A percentile compares a stretch with the other conserved stretches of the same genome.
Conservation (phyloP, 441 rosid species). For the Erodium texanum region DNA sequence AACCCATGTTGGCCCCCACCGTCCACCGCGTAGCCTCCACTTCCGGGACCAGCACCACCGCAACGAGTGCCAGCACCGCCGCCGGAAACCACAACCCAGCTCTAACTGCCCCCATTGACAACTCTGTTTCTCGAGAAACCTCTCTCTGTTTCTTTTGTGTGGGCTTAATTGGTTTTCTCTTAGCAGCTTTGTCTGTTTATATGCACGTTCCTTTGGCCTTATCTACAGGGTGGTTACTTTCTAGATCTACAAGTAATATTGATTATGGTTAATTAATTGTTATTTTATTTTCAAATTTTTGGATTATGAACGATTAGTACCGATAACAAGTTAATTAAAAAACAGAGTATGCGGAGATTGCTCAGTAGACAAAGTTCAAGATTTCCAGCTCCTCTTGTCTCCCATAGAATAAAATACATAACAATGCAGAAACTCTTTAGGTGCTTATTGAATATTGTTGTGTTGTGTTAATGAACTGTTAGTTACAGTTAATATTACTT, state of each 20-base stretch:
- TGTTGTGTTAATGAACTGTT: too few species aligned
- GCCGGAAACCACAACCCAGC: constrained; percentile 4
- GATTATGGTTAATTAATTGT: not conserved
- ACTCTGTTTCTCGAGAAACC: not conserved
- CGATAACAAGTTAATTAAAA: not conserved
- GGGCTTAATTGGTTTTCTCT: not conserved
- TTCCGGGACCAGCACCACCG: constrained; percentile 32
- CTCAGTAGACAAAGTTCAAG: not conserved
- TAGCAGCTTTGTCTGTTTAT: constrained; percentile 3
- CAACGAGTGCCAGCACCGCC: constrained; percentile 14
- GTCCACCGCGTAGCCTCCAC: constrained; percentile 51
- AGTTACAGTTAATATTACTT: too few species aligned
- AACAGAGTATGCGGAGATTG: too few species aligned
- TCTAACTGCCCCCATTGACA: not conserved
- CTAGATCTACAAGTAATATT: constrained; percentile 4
- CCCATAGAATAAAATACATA: not conserved
- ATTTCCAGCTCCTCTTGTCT: constrained; percentile 3
- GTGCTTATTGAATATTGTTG: too few species aligned
- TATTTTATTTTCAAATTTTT: not conserved
- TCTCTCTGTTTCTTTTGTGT: not conserved
- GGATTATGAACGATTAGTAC: not conserved
- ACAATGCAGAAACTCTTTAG: too few species aligned
- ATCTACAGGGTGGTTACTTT: not conserved
- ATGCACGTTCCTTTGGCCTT: not conserved
- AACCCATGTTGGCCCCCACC: constrained; percentile 55